A percentile compares a stretch with the other conserved stretches of the same genome.
These are phyloP conservation scores for Cryptosporidium viatorum DNA, from an alignment of 169 alveolate species.

Conservation along the genomic window DNA sequence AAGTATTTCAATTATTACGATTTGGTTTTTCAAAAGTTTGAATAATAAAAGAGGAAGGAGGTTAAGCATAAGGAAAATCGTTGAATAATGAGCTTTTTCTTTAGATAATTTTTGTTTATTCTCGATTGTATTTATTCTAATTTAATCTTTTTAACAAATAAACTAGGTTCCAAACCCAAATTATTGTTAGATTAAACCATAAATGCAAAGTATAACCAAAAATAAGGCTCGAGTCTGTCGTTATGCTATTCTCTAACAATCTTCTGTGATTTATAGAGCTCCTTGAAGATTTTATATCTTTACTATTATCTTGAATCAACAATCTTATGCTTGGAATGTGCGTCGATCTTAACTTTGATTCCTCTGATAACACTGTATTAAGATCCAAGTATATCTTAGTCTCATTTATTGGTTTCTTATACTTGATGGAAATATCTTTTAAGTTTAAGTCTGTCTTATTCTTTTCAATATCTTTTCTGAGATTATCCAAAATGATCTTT, in stretches of 20 bases:
- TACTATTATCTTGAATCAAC: background rate
- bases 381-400: constrained; percentile 20
- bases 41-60: background rate
- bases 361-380: constrained; percentile 54
- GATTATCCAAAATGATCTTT: background rate
- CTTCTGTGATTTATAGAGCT: background rate
- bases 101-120: too few relatives aligned
- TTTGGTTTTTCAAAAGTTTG: background rate
- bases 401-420: constrained; percentile 1
- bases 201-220: background rate
- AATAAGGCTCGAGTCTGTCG: background rate
- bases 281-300: background rate
- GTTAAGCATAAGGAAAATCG: background rate
- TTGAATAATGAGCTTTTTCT: too few relatives aligned
- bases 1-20: background rate
- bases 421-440: background rate
- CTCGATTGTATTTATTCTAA: too few relatives aligned
- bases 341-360: constrained; percentile 1
- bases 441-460: background rate
- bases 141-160: background rate
- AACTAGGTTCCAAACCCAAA: background rate
- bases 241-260: background rate
- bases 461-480: background rate
- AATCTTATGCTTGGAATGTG: constrained; percentile 21
- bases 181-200: background rate